These are phyloP conservation scores for Lathyrus tuberosus DNA, from an alignment of 306 rosid species.

Conservation along the genomic window DNA sequence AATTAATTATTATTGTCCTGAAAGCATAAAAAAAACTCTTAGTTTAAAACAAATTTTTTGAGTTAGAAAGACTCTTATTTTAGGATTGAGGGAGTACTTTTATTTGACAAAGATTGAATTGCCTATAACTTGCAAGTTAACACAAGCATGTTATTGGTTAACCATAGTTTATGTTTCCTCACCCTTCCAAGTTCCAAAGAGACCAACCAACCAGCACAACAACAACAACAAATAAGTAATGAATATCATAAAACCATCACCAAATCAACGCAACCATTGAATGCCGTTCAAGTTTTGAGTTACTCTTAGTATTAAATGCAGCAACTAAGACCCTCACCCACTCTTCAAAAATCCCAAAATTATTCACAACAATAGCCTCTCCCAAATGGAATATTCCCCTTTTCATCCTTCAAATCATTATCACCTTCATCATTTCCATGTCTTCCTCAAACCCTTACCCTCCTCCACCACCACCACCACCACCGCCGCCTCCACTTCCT, in stretches of 20 bases:
- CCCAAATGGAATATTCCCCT: conserved; percentile 65
- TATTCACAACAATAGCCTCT: conserved; percentile 29
- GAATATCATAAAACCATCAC: conserved; percentile 8
- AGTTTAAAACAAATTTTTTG: too few relatives aligned
- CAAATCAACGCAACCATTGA: conserved; percentile 41
- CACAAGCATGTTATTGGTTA: not conserved
- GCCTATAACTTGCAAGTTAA: not conserved
- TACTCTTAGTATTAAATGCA: conserved; percentile 70
- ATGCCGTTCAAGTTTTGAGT: conserved; percentile 32
- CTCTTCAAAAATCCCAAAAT: conserved; percentile 41
- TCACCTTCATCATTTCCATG: conserved; percentile 18
- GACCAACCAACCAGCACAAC: not conserved
- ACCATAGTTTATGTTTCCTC: not conserved
- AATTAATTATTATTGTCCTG: too few relatives aligned
- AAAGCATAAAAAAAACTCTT: too few relatives aligned
- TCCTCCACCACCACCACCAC: conserved; percentile 28
- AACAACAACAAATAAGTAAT: not conserved
- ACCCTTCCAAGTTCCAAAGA: conserved; percentile 14
- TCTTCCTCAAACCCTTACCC: conserved; percentile 30
- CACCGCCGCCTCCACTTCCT: conserved; percentile 43
- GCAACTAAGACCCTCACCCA: conserved; percentile 69
- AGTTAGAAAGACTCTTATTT: too few relatives aligned
- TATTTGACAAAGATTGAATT: too few relatives aligned
- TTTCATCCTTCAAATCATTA: conserved; percentile 19
- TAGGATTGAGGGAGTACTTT: too few relatives aligned